Base-by-base conservation (phyloP, 371 early-diverging fungal genomes). In the Cladochytrium tenue region DNA sequence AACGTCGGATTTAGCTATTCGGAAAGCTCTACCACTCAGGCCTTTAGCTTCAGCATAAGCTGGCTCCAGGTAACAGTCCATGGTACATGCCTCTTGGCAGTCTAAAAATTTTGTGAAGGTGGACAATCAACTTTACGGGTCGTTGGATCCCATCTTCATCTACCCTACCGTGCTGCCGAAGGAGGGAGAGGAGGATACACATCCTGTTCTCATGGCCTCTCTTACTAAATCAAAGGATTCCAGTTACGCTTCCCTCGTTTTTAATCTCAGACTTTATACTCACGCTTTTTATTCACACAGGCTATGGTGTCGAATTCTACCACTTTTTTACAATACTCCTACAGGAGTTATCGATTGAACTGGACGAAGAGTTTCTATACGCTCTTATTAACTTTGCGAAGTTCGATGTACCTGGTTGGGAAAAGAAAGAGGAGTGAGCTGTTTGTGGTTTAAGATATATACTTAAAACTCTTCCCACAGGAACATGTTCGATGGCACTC, bases 61-160 rank as follows among this genome's bases (percentile, higher is more conserved):
- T 97, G 96, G 97, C 71, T 97, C 7, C 96, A 91, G 81, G 76
- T 81, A 31, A n/a, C n/a, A n/a, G n/a, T n/a, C n/a, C n/a, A n/a
- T n/a, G n/a, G n/a, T n/a, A n/a, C n/a, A n/a, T n/a, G n/a, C 17
- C 23, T 15, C 15, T 20, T 27, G 61, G 13, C n/a, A n/a, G n/a
- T 26, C 43, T 4, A 62, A 15, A 15, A 17, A 25, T 17, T 3
- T 20, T 66, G 7, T 62, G 66, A 34, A 92, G 84, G 86, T 96
- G 58, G 97, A 97, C 74, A 97, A 97, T 76, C 96, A 97, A 76
- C 76, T 92, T 10, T 90, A 89, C 63, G 93, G 90, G 33, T 84
- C 90, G 0, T 67, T 88, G 4, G 92, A 88, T 60, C 95, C 96
- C 0, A 95, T 97, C 23, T 79, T 97, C 32, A 72, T 97, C 5